A percentile compares a stretch with the other conserved stretches of the same genome.
phyloP scores from a whole-genome alignment of 345 rosid species.

The Syzygium grande region DNA sequence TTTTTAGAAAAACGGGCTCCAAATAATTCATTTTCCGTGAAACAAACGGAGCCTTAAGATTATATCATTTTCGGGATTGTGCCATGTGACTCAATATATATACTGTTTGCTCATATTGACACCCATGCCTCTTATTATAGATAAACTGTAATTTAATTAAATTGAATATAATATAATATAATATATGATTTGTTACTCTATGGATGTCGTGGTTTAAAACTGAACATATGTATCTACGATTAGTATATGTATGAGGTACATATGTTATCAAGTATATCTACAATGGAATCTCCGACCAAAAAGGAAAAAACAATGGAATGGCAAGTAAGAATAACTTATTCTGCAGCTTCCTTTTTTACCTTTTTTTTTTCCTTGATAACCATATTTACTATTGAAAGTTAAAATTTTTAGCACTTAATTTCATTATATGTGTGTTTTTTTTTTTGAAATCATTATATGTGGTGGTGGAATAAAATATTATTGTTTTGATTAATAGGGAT shows the following conservation, averaged over 20 bases:
- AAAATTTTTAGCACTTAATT: not conserved
- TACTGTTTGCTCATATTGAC: not conserved
- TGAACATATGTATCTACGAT: not conserved
- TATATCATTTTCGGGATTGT: not conserved
- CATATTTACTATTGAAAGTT: not conserved
- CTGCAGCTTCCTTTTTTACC: not conserved
- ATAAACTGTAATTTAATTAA: not conserved
- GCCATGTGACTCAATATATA: not conserved
- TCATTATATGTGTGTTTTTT: not conserved
- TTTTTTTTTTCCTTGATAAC: not conserved
- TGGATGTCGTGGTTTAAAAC: not conserved
- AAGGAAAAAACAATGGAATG: not conserved
- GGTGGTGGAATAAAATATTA: not conserved
- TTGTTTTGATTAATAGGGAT: not conserved
- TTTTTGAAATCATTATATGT: too few relatives aligned
- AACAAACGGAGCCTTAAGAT: not conserved
- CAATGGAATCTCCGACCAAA: too few relatives aligned
- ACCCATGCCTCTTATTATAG: not conserved
- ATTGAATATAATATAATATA: not conserved
- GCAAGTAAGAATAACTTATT: not conserved
- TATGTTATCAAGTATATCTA: not conserved
- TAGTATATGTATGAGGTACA: not conserved
- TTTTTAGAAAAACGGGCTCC: accelerated
- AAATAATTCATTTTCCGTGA: not conserved
- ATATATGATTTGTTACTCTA: not conserved